Percentiles rank a stretch among this genome's conserved stretches.
These are phyloP conservation scores for Mytilinidion resinicola DNA, from an alignment of 495 filamentous ascomycete genomes.

Conservation along the genomic window DNA sequence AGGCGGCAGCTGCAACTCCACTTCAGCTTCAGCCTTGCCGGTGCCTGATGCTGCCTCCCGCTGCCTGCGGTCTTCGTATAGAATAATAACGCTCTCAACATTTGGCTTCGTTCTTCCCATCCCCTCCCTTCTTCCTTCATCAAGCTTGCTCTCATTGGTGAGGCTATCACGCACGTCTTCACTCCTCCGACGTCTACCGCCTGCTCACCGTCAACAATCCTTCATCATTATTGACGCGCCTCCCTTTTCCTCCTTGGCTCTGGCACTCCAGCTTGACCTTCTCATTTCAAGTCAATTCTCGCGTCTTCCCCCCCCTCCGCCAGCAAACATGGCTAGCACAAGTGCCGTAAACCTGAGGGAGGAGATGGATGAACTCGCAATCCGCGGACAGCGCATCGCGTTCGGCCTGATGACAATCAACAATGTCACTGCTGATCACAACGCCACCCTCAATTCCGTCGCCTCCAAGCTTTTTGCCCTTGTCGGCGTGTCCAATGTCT, in stretches of 20 bases:
- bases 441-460: background rate
- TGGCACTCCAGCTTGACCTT: too few relatives aligned
- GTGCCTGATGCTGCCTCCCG: conserved; percentile 9
- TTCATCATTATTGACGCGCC: too few relatives aligned
- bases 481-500: background rate
- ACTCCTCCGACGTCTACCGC: too few relatives aligned
- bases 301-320: too few relatives aligned
- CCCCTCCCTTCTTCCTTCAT: background rate
- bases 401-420: conserved; percentile 1
- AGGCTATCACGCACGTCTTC: too few relatives aligned
- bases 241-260: too few relatives aligned
- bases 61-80: conserved; percentile 7
- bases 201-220: too few relatives aligned
- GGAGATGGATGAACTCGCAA: background rate
- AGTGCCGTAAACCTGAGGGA: too few relatives aligned
- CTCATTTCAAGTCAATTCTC: too few relatives aligned
- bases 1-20: too few relatives aligned
- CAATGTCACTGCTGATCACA: background rate
- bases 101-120: background rate
- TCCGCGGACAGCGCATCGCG: background rate
- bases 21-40: background rate
- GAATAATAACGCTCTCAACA: background rate
- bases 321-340: too few relatives aligned
- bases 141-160: too few relatives aligned
- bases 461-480: background rate